phyloP scores from a whole-genome alignment of 2,329 filamentous ascomycete genomes.

The Amphichorda felina region DNA sequence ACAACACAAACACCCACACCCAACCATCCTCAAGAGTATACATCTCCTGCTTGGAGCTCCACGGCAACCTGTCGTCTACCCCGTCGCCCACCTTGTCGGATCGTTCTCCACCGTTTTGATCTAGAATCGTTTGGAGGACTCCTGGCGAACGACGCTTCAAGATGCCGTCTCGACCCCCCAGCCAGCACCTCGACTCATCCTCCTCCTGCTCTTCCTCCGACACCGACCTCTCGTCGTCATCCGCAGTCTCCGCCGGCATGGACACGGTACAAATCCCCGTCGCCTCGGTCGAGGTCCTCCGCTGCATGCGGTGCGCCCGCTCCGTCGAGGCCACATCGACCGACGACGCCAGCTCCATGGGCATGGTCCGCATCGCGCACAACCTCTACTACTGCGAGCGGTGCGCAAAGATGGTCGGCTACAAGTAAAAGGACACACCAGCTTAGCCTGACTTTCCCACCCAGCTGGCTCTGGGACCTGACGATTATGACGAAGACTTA shows the following conservation, averaged over 20 bases:
- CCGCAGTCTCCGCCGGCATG: conserved; percentile 27
- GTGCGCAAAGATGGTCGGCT: conserved; percentile 52
- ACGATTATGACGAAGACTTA: background rate
- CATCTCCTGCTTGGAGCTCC: background rate
- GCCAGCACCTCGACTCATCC: conserved; percentile 7
- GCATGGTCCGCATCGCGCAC: conserved; percentile 53
- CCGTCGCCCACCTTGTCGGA: no score
- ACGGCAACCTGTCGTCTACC: no score
- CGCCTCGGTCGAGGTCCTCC: conserved; percentile 45
- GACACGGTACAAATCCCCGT: conserved; percentile 30
- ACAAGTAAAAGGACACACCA: conserved; percentile 33
- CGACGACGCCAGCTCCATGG: conserved; percentile 43
- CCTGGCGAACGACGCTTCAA: conserved; percentile 1
- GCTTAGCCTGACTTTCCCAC: background rate
- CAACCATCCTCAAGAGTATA: no score
- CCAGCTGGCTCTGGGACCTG: background rate
- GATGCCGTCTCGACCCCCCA: conserved; percentile 4
- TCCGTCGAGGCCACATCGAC: conserved; percentile 49
- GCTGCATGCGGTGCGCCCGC: conserved; percentile 50
- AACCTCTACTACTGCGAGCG: conserved; percentile 56
- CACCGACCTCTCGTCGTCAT: conserved; percentile 27
- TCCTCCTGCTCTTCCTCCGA: conserved; percentile 20
- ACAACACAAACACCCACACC: background rate
- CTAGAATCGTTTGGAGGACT: no score
- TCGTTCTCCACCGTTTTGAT: no score